A percentile compares a stretch with the other conserved stretches of the same genome.
phyloP scores from a whole-genome alignment of 768 basidiomycete species.

The Candolleomyces aberdarensis region DNA sequence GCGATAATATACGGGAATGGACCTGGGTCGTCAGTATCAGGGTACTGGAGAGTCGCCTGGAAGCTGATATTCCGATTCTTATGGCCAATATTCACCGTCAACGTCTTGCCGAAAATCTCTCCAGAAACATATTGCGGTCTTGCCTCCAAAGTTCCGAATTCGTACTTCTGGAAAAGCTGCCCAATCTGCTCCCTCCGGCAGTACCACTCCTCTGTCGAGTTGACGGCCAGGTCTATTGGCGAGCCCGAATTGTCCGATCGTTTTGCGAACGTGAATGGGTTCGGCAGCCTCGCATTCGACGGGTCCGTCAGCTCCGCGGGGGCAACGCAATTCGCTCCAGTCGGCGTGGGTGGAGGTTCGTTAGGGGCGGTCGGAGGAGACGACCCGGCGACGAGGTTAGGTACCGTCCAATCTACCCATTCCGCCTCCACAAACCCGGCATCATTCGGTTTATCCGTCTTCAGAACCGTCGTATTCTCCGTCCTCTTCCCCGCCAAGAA shows the following conservation, averaged over 20 bases:
- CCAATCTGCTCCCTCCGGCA: slow-evolving; percentile 50
- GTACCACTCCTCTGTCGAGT: slow-evolving; percentile 44
- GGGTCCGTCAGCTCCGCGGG: slow-evolving; percentile 27
- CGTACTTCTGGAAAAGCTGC: slow-evolving; percentile 49
- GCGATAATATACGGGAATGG: slow-evolving; percentile 51
- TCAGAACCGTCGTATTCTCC: slow-evolving; percentile 41
- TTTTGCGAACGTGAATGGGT: slow-evolving; percentile 51
- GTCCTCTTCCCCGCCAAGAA: slow-evolving; percentile 49
- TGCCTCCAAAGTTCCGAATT: slow-evolving; percentile 48
- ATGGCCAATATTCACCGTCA: slow-evolving; percentile 43
- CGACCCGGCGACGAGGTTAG: slow-evolving; percentile 25
- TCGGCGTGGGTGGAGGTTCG: neutral
- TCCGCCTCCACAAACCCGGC: slow-evolving; percentile 36
- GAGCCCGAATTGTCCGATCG: slow-evolving; percentile 20
- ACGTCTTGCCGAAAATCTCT: slow-evolving; percentile 31
- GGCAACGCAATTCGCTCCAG: slow-evolving; percentile 3
- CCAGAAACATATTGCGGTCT: slow-evolving; percentile 43
- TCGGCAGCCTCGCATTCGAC: slow-evolving; percentile 42
- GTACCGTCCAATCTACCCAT: slow-evolving; percentile 51
- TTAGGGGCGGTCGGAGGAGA: neutral
- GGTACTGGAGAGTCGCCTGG: slow-evolving; percentile 37
- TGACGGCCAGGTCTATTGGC: slow-evolving; percentile 21
- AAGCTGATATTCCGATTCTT: slow-evolving; percentile 44
- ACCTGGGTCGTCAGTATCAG: slow-evolving; percentile 30
- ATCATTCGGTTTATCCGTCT: slow-evolving; percentile 42